Evolutionary conservation across 306 rosid genomes (phyloP), one percentile per base, ranked within the genome.

Genomic region (Vachellia collinsii): DNA sequence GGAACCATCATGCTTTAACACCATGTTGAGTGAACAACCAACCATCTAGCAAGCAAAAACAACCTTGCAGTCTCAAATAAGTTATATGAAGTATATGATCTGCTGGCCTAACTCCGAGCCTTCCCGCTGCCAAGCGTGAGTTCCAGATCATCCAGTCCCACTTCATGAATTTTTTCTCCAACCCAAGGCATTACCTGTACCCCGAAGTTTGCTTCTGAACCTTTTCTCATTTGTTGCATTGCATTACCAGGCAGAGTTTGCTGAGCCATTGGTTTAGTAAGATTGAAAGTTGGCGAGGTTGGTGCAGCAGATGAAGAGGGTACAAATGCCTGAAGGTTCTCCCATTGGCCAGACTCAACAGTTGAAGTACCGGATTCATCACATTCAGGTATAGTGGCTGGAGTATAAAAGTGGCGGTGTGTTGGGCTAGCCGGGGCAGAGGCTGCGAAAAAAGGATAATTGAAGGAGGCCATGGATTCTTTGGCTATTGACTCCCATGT

Each of bases 391-490:
- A 95, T 95, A 7, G 98, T 87, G 42, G 97, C 86, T 0, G 97
- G 97, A 17, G 97, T 86, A 46, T 89, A 90, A 54, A 86, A 78
- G 47, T 90, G 92, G 67, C 89, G 97, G 41, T 93, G 94, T 13
- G 92, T 92, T 17, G 97, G 97, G 71, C 98, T 92, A 41, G 98
- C 91, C 0, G 99, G 99, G 36, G 98, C 99, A 11, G 99, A 95
- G 50, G 92, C 95, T 10, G 99, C 97, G 13, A 87, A 88, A 86
- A 89, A 89, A 48, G 97, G 98, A 87, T 94, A 91, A 63, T 80
- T 90, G 61, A 91, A 88, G 8, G 92, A 87, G 65, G 89, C 81
- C 87, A 92, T 91, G 77, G 94, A 95, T 81, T 89, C 92, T 82
- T 81, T 93, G 76, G 92, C 90, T 12, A 92, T 86, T 79, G 93